Conservation (phyloP, 345 rosid species). For the Populus pruinosa region DNA sequence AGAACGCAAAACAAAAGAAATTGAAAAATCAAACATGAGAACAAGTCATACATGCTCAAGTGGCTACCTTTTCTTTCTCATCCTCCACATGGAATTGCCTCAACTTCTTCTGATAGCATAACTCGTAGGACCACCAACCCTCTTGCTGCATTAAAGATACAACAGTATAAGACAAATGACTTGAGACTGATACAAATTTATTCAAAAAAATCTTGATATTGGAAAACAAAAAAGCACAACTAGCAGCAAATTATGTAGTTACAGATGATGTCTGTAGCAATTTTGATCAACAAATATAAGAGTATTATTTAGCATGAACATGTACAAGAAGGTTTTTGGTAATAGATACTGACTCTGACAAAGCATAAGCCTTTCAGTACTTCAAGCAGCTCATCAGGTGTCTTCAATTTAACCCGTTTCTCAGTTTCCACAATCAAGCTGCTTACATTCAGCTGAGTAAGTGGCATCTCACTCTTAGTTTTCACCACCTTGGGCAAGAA, state of each 20-base stretch:
- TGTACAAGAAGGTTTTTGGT: neutral
- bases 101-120: constrained; percentile 59
- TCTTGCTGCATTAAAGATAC: constrained; percentile 64
- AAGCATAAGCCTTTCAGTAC: constrained; percentile 57
- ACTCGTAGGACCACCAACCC: constrained; percentile 98
- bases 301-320: constrained; percentile 1
- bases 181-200: neutral
- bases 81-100: constrained; percentile 74
- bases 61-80: constrained; percentile 44
- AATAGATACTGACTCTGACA: constrained; percentile 45
- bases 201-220: neutral
- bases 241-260: neutral
- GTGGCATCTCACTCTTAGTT: constrained; percentile 43
- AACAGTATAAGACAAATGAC: neutral
- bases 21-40: neutral
- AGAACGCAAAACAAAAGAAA: neutral
- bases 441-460: constrained; percentile 51
- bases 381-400: constrained; percentile 88
- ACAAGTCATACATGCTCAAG: neutral
- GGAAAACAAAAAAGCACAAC: neutral
- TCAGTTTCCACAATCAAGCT: constrained; percentile 79
- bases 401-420: constrained; percentile 65
- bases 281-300: neutral
- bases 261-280: neutral
- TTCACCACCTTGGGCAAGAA: constrained; percentile 83